Conservation (phyloP, 768 basidiomycete genomes). For the Hortiboletus campestris region DNA sequence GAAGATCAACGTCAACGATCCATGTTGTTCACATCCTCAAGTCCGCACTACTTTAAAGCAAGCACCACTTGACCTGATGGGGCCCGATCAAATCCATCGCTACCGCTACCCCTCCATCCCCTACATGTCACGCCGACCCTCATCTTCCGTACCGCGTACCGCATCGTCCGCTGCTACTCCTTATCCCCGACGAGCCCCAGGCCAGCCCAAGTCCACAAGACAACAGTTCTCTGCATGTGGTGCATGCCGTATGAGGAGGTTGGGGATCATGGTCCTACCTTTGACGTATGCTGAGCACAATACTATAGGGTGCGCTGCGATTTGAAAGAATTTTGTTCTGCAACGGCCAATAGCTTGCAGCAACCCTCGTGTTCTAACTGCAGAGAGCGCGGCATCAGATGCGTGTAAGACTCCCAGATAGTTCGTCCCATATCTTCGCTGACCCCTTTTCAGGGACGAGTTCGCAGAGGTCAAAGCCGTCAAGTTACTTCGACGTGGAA, state of each 20-base stretch:
- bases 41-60: conserved; percentile 24
- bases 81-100: conserved; percentile 25
- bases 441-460: conserved; percentile 62
- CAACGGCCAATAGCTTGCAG: conserved; percentile 41
- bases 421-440: background rate
- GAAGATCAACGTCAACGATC: conserved; percentile 31
- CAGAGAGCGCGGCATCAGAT: conserved; percentile 83
- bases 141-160: conserved; percentile 35
- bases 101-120: conserved; percentile 17
- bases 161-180: conserved; percentile 29
- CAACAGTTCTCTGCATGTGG: conserved; percentile 94
- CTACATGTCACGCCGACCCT: conserved; percentile 59
- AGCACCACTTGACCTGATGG: conserved; percentile 16
- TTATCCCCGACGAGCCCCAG: conserved; percentile 47
- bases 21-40: conserved; percentile 15
- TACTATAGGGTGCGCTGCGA: conserved; percentile 81
- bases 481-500: conserved; percentile 76
- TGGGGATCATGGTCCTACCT: conserved; percentile 8
- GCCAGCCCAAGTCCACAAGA: conserved; percentile 72
- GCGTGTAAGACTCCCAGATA: conserved; percentile 70
- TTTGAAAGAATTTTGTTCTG: conserved; percentile 75
- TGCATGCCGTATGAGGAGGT: conserved; percentile 89
- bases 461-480: conserved; percentile 90
- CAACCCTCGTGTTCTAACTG: conserved; percentile 80
- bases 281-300: background rate